Percentiles rank a stretch among this genome's conserved stretches.
phyloP scores from a whole-genome alignment of 1,284 basidiomycete species.

The Moesziomyces sp. region DNA sequence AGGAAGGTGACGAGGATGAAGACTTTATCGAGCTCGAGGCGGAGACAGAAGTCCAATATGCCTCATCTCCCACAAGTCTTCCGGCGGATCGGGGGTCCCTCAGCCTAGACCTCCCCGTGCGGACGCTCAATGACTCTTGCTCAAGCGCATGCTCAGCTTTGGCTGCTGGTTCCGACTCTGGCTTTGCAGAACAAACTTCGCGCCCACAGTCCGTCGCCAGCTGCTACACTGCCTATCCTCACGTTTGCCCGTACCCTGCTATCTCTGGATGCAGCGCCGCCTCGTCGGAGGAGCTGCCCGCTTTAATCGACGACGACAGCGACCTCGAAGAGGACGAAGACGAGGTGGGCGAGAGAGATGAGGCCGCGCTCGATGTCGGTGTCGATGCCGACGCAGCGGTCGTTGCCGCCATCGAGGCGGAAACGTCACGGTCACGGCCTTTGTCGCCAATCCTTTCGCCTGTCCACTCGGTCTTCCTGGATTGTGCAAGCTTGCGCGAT shows the following conservation, averaged over 20 bases:
- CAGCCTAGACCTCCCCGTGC: background rate
- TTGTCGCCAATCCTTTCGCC: slow-evolving; percentile 30
- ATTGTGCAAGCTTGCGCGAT: slow-evolving; percentile 18
- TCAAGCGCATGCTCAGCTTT: slow-evolving; percentile 7
- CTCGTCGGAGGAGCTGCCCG: slow-evolving; percentile 46
- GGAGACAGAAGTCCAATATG: background rate
- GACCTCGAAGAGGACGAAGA: slow-evolving; percentile 39
- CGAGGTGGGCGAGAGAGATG: slow-evolving; percentile 14
- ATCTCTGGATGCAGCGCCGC: slow-evolving; percentile 6
- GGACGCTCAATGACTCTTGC: slow-evolving; percentile 15
- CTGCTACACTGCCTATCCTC: slow-evolving; percentile 41
- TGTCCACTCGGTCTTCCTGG: slow-evolving; percentile 20
- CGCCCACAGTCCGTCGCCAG: slow-evolving; percentile 22
- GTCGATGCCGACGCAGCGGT: background rate
- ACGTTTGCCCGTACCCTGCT: slow-evolving; percentile 45
- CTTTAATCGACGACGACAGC: slow-evolving; percentile 45
- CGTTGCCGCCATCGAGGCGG: slow-evolving; percentile 8
- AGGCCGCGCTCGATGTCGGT: background rate
- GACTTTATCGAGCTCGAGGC: slow-evolving; percentile 40
- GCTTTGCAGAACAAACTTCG: slow-evolving; percentile 33
- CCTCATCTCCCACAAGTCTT: background rate
- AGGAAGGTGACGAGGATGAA: slow-evolving; percentile 4
- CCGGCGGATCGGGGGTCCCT: background rate
- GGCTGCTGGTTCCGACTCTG: slow-evolving; percentile 17
- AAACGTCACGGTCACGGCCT: slow-evolving; percentile 10